Percentiles rank a stretch among this genome's conserved stretches.
phyloP scores from a whole-genome alignment of 2,329 filamentous ascomycete genomes.

The Trichoderma semiorbis region DNA sequence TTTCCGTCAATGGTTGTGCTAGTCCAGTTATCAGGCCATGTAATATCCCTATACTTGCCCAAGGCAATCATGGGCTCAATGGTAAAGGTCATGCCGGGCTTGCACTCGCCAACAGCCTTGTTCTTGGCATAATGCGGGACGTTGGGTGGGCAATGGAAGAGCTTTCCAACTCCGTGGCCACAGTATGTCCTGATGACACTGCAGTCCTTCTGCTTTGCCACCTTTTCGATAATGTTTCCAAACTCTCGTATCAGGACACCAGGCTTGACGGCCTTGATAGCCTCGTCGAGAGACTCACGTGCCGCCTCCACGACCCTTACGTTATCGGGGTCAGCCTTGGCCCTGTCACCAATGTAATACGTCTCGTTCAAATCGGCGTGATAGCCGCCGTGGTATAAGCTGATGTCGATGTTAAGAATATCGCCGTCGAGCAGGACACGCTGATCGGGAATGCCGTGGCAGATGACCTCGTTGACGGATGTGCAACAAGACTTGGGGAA shows the following conservation, averaged over 20 bases:
- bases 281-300: slow-evolving; percentile 82
- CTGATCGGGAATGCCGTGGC: slow-evolving; percentile 95
- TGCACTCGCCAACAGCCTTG: slow-evolving; percentile 91
- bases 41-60: slow-evolving; percentile 86
- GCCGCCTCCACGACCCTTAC: slow-evolving; percentile 89
- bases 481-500: slow-evolving; percentile 99
- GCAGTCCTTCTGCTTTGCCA: slow-evolving; percentile 80
- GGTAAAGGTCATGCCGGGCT: slow-evolving; percentile 97
- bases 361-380: slow-evolving; percentile 98
- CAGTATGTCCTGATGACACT: slow-evolving; percentile 95
- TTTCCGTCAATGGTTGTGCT: slow-evolving; percentile 89
- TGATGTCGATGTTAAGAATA: slow-evolving; percentile 95
- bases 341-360: slow-evolving; percentile 92
- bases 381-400: slow-evolving; percentile 89
- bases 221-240: slow-evolving; percentile 92
- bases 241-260: slow-evolving; percentile 90
- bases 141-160: slow-evolving; percentile 92
- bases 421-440: slow-evolving; percentile 85
- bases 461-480: slow-evolving; percentile 95
- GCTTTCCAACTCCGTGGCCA: slow-evolving; percentile 88
- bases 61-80: slow-evolving; percentile 98
- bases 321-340: slow-evolving; percentile 76
- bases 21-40: slow-evolving; percentile 99
- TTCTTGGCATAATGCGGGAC: slow-evolving; percentile 98
- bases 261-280: slow-evolving; percentile 89